These are phyloP conservation scores for Periconia digitata DNA, from an alignment of 2,329 filamentous ascomycete species.

Conservation along the genomic window DNA sequence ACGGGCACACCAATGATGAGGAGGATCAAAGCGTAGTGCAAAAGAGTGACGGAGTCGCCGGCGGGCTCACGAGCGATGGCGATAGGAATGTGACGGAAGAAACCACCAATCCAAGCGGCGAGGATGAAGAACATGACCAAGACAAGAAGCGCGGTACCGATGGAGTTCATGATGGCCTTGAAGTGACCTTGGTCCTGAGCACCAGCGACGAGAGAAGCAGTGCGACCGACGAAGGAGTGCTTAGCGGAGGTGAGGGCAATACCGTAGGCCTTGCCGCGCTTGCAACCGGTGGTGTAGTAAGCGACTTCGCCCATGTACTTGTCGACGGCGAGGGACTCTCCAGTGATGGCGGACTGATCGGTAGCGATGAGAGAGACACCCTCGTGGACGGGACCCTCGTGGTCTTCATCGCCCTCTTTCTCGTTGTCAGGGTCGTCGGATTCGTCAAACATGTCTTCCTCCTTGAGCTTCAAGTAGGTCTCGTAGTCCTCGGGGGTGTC, in stretches of 20 bases:
- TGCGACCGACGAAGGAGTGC: conserved; percentile 76
- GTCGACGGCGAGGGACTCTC: conserved; percentile 77
- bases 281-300: conserved; percentile 81
- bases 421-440: conserved; percentile 62
- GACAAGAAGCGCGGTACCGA: conserved; percentile 72
- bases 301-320: conserved; percentile 76
- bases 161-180: conserved; percentile 83
- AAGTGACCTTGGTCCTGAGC: conserved; percentile 77
- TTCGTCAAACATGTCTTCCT: conserved; percentile 55
- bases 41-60: conserved; percentile 62
- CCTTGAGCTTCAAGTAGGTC: conserved; percentile 65
- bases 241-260: conserved; percentile 68
- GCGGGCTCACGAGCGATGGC: conserved; percentile 57
- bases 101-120: conserved; percentile 74
- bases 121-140: conserved; percentile 79
- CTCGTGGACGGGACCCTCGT: conserved; percentile 55
- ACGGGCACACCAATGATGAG: conserved; percentile 79
- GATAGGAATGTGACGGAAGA: conserved; percentile 71
- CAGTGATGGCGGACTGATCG: conserved; percentile 80
- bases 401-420: conserved; percentile 62
- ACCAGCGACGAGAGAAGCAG: conserved; percentile 72
- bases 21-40: conserved; percentile 48
- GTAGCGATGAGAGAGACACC: conserved; percentile 70
- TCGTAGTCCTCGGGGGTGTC: conserved; percentile 67
- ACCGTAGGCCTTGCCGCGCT: conserved; percentile 75